Evolutionary conservation across 2,329 filamentous ascomycete species (phyloP).

Genomic region (Fusarium sp.): DNA sequence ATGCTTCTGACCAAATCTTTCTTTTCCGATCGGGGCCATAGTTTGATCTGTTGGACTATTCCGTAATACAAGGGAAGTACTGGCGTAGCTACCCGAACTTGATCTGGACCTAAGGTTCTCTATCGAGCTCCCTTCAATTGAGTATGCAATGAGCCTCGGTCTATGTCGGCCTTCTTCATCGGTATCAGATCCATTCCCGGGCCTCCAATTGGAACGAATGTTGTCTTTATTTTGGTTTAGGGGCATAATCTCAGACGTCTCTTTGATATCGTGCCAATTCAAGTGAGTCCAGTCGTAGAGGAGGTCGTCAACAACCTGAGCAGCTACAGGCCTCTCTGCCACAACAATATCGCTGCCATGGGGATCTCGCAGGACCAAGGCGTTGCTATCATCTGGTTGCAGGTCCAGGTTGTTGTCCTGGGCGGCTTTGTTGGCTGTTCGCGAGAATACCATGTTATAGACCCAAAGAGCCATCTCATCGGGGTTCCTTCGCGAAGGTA

Average conservation of each 20-base stretch:
- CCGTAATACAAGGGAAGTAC: too few relatives aligned
- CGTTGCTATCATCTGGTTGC: background rate
- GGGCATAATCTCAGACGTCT: background rate
- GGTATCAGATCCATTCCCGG: too few relatives aligned
- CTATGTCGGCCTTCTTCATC: too few relatives aligned
- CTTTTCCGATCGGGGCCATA: too few relatives aligned
- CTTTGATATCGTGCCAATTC: slow-evolving; percentile 1
- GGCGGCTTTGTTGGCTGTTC: background rate
- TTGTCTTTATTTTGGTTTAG: background rate
- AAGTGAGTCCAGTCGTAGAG: slow-evolving; percentile 4
- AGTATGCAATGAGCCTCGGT: too few relatives aligned
- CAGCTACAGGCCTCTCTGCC: background rate
- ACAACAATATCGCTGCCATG: background rate
- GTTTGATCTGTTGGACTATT: too few relatives aligned
- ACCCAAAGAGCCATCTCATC: background rate
- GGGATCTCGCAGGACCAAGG: background rate
- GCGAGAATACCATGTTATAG: background rate
- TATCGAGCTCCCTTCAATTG: too few relatives aligned
- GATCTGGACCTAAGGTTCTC: too few relatives aligned
- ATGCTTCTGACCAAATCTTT: too few relatives aligned
- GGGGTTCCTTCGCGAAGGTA: background rate
- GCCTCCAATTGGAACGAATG: too few relatives aligned
- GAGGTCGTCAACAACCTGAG: background rate
- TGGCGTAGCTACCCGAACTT: too few relatives aligned
- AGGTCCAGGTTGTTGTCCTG: background rate